phyloP scores from a whole-genome alignment of 495 filamentous ascomycete genomes.

The Hyaloscypha hepaticicola region DNA sequence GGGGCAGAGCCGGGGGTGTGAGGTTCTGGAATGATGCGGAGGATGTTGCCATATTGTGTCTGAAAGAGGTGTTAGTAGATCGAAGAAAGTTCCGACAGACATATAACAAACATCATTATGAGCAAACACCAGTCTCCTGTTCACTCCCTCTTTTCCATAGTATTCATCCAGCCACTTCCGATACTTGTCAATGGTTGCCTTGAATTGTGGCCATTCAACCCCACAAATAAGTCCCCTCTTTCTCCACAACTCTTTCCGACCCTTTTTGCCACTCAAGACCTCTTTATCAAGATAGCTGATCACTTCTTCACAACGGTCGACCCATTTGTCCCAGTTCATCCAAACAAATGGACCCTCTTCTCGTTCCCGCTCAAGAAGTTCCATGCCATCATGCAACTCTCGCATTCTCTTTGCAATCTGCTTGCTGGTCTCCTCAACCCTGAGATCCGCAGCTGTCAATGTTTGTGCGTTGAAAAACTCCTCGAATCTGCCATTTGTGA shows the following conservation, averaged over 20 bases:
- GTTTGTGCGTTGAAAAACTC: slow-evolving; percentile 83
- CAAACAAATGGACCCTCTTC: slow-evolving; percentile 79
- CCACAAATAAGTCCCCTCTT: slow-evolving; percentile 76
- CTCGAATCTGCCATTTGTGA: slow-evolving; percentile 94
- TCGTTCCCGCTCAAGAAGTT: slow-evolving; percentile 74
- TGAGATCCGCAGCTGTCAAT: slow-evolving; percentile 73
- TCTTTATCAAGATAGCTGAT: slow-evolving; percentile 75
- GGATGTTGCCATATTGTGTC: slow-evolving; percentile 98
- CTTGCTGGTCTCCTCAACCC: slow-evolving; percentile 76
- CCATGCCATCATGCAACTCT: slow-evolving; percentile 92
- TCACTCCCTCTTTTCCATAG: slow-evolving; percentile 65
- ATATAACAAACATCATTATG: slow-evolving; percentile 83
- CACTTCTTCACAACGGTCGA: slow-evolving; percentile 72
- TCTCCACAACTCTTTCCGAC: slow-evolving; percentile 57
- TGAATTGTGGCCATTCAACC: slow-evolving; percentile 79
- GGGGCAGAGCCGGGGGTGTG: slow-evolving; percentile 48
- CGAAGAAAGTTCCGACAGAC: not conserved
- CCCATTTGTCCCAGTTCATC: slow-evolving; percentile 96
- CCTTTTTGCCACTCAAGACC: slow-evolving; percentile 47
- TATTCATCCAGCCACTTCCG: slow-evolving; percentile 68
- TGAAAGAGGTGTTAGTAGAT: slow-evolving; percentile 38
- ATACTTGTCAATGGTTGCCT: slow-evolving; percentile 73
- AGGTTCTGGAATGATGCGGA: slow-evolving; percentile 71
- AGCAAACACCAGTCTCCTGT: slow-evolving; percentile 81
- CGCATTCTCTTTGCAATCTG: slow-evolving; percentile 99